Base-by-base conservation (phyloP, 2,329 filamentous ascomycete genomes). In the Neocucurbitaria cava region DNA sequence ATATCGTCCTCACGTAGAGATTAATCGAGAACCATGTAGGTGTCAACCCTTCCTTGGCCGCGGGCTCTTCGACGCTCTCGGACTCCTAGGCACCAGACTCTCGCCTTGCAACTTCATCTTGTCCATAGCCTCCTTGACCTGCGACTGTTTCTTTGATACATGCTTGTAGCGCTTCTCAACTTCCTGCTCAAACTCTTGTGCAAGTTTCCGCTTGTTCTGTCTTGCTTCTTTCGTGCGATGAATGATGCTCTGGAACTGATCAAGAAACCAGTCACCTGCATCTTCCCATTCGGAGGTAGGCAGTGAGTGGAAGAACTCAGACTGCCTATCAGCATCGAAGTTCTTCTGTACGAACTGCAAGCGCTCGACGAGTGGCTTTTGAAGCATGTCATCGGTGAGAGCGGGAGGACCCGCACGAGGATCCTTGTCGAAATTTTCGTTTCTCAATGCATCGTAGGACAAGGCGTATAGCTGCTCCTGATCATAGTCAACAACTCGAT, bases 191-290 rank as follows among this genome's bases (percentile, higher is more conserved):
- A 86, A 85, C 2, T 76, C 70, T 28, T 75, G 72, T 3, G 83
- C 83, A 5, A 82, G 76, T 46, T 79, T 79, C 20, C 86, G 79
- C 66, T 85, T 83, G 36, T 81, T 78, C 55, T 80, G 78, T 36
- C 86, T 78, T 24, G 81, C 77, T 1, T 79, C 73, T 62, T 81
- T 85, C 62, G 85, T 80, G 43, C 80, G 79, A 17, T 73, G 70
- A 33, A 87, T 68, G 36, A 86, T 73, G 4, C 77, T 71, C 43
- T 76, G 76, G 62, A 88, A 87, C 45, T 79, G 78, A 1, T 82
- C 80, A 1, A 87, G 76, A 41, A 88, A 81, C 79, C 85, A 84
- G 52, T 86, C 83, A 2, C 86, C 86, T 20, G 84, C 83, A 41
- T 85, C 80, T 71, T 88, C 86, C 83, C 86, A 87, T 57, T 87